Conservation (phyloP, 768 basidiomycete genomes). For the Nidularia sp. region DNA sequence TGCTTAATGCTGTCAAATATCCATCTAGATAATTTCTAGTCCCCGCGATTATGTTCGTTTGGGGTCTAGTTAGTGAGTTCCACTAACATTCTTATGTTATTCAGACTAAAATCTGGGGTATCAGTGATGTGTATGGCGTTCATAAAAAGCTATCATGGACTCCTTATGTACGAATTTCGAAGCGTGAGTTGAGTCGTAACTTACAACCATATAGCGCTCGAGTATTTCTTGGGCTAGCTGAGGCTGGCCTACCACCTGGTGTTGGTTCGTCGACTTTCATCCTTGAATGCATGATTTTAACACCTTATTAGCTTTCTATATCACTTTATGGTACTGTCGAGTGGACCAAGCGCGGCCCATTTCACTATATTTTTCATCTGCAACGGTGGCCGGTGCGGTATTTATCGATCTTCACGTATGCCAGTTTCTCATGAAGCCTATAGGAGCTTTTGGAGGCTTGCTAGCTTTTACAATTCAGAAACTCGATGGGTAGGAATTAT, state of each 20-base stretch:
- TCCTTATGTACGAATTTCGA: conserved; percentile 16
- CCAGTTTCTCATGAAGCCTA: background rate
- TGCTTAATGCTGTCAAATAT: background rate
- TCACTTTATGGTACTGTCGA: conserved; percentile 52
- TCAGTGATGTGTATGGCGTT: conserved; percentile 21
- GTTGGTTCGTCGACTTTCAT: conserved; percentile 15
- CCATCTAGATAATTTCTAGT: conserved; percentile 4
- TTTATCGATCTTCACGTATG: background rate
- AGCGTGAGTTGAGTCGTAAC: conserved; percentile 16
- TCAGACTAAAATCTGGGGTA: background rate
- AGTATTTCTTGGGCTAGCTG: conserved; percentile 18
- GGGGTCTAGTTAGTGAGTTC: conserved; percentile 19
- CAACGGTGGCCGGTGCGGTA: conserved; percentile 39
- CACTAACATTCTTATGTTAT: background rate
- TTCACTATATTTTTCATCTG: conserved; percentile 54
- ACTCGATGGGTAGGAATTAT: conserved; percentile 22
- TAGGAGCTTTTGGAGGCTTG: conserved; percentile 41
- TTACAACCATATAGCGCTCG: conserved; percentile 15
- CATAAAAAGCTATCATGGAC: conserved; percentile 16
- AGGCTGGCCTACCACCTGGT: conserved; percentile 19
- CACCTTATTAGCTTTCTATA: conserved; percentile 28
- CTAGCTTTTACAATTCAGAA: conserved; percentile 33
- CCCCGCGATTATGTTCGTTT: conserved; percentile 16
- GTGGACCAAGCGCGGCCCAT: conserved; percentile 47
- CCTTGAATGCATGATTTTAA: background rate